Base-by-base conservation (phyloP, 1,284 basidiomycete species). In the Leccinum pseudoinsigne region DNA sequence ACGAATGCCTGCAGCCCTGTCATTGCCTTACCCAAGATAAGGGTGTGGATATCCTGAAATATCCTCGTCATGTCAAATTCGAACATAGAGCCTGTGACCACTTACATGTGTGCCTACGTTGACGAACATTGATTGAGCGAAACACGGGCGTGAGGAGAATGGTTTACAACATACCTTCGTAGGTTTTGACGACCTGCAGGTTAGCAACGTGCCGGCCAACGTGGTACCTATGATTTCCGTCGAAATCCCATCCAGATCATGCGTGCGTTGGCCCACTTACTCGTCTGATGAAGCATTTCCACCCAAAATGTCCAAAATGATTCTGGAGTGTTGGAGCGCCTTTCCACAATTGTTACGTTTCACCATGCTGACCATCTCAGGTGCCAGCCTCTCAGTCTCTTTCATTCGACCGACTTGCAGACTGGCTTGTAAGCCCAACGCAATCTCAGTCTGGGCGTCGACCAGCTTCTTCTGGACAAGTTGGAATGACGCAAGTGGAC, bases 301-400 rank as follows among this genome's bases (percentile, higher is more conserved):
- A 23, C 95, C 95, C 51, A 97, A 81, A 55, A 97, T 90, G 74
- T 98, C 94, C 68, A 98, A 79, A 58, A 98, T 80, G 60, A 85
- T 80, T 28, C 95, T 82, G 21, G 90, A 78, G 69, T 97, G 93
- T 69, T 90, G 81, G 57, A 97, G 78, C 1, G 95, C 95, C 79
- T 96, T 95, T 18, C 93, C 93, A 72, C 95, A 97, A 72, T 98
- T 98, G 75, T 98, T 98, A 67, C 94, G 85, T 83, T 99, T 99
- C 67, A 98, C 85, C 71, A 98, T 82, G 67, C 92, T 95, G 67
- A 99, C 85, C 95, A 97, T 97, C 77, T 98, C 95, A 2, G 97
- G 92, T 21, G 89, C 86, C 72, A 91, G 83, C 68, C 82, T 82
- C 28, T 89, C 91, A 55, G 80, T 74, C 68, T 98, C 97, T 81